Evolutionary conservation across 495 filamentous ascomycete genomes (phyloP).

Genomic region (Sphaerosporella brunnea): DNA sequence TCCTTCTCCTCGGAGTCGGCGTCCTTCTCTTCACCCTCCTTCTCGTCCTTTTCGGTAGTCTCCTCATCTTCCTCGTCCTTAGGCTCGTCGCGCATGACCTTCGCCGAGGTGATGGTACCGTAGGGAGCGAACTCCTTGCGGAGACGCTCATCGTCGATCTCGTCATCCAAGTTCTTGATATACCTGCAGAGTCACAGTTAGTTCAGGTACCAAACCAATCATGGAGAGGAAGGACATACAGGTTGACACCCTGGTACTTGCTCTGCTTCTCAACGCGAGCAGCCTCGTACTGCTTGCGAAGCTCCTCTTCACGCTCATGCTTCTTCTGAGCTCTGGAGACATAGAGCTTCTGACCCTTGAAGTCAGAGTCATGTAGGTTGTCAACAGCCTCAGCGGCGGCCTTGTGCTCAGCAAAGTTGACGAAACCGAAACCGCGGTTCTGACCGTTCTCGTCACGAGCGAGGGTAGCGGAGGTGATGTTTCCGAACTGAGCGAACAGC

Average conservation of each 20-base stretch:
- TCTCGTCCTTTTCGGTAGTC: conserved; percentile 33
- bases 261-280: conserved; percentile 91
- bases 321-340: conserved; percentile 99
- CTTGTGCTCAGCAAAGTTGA: conserved; percentile 90
- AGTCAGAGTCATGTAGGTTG: conserved; percentile 75
- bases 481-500: conserved; percentile 77
- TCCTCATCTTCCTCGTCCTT: conserved; percentile 42
- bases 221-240: conserved; percentile 27
- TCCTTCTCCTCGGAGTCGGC: conserved; percentile 39
- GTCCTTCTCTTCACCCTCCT: conserved; percentile 34
- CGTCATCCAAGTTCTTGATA: conserved; percentile 97
- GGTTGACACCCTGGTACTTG: conserved; percentile 98
- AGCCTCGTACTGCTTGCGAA: conserved; percentile 96
- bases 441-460: conserved; percentile 77
- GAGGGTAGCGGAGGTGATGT: conserved; percentile 89
- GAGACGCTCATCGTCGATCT: conserved; percentile 94
- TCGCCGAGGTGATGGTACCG: conserved; percentile 91
- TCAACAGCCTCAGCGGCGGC: conserved; percentile 76
- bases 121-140: conserved; percentile 76
- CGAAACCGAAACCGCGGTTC: conserved; percentile 95
- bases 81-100: conserved; percentile 86
- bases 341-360: conserved; percentile 86
- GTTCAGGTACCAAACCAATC: conserved; percentile 8
- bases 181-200: conserved; percentile 33
- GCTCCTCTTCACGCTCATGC: conserved; percentile 98